Base-by-base conservation (phyloP, 306 rosid species). In the Calophaca sinica region DNA sequence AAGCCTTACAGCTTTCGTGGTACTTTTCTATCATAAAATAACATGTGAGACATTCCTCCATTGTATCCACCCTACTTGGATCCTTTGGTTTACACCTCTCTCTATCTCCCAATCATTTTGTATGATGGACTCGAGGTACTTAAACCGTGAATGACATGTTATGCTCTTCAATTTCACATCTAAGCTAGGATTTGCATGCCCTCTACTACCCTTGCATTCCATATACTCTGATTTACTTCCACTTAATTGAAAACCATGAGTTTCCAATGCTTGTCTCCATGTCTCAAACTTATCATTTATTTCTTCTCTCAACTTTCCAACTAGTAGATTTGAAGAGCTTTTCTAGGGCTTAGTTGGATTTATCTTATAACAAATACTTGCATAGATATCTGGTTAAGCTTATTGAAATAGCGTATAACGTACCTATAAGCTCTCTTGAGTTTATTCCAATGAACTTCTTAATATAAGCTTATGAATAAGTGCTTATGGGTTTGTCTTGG, bases 191-290 rank as follows among this genome's bases (percentile, higher is more conserved):
- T 9, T 20, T 63, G 51, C 33, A 41, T 63, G 51, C n/a, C 12
- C 31, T 20, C 28, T 60, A 33, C 66, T 33, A 60, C 45, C 45
- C 26, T 32, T 32, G 44, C 45, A 60, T 60, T 32, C 44, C 26
- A 11, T 2, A 59, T 12, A 59, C 65, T 59, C 26, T 11, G 28
- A 7, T 59, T 59, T 33, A 59, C 20, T 59, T 33, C 44, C 33
- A 32, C 28, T 11, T 7, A 32, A 12, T n/a, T 4, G 15, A 5
- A 59, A 39, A 33, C 45, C 26, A 33, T 12, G 44, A 4, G 20
- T 35, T 35, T 32, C 42, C 70, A 15, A 39, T n/a, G 51, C 70
- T 63, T 63, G 36, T 63, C 66, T 60, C 42, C 70, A 41, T 63
- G 36, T 63, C 66, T 60, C 42, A 2, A 32, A 10, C 7, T 60